A percentile compares a stretch with the other conserved stretches of the same genome.
Evolutionary conservation across 495 filamentous ascomycete species (phyloP).

Genomic region (Aspergillus panamensis): DNA sequence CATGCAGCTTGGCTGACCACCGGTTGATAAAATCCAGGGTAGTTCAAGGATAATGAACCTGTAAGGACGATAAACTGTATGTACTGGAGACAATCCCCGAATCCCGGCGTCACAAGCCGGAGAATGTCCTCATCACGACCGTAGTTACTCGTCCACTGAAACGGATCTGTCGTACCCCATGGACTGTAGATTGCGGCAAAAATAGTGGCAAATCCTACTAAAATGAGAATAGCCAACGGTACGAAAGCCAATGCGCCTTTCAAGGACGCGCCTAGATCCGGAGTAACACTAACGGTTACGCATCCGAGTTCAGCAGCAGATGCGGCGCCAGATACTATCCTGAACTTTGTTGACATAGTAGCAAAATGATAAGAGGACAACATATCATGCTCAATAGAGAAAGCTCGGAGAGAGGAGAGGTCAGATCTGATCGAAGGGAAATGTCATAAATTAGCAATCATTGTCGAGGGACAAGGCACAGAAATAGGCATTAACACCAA

Average conservation of each 20-base stretch:
- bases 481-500: neutral
- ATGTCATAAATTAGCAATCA: slow-evolving; percentile 2
- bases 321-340: slow-evolving; percentile 69
- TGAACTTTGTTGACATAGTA: slow-evolving; percentile 66
- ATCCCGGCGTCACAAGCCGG: slow-evolving; percentile 90
- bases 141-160: slow-evolving; percentile 94
- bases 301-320: slow-evolving; percentile 66
- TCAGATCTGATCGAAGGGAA: slow-evolving; percentile 37
- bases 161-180: slow-evolving; percentile 86
- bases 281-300: slow-evolving; percentile 75
- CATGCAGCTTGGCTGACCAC: slow-evolving; percentile 81
- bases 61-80: slow-evolving; percentile 90
- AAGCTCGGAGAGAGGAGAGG: slow-evolving; percentile 57
- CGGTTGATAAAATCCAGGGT: slow-evolving; percentile 93
- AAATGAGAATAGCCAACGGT: slow-evolving; percentile 70
- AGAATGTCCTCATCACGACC: slow-evolving; percentile 90
- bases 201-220: slow-evolving; percentile 77
- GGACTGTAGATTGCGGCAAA: slow-evolving; percentile 85
- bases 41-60: slow-evolving; percentile 78
- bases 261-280: slow-evolving; percentile 64
- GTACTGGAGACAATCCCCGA: slow-evolving; percentile 96
- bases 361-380: slow-evolving; percentile 79
- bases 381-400: slow-evolving; percentile 74
- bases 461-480: neutral
- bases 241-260: slow-evolving; percentile 70